Conservation (phyloP, 192 early-diverging fungal species). For the Phycomyces nitens region DNA sequence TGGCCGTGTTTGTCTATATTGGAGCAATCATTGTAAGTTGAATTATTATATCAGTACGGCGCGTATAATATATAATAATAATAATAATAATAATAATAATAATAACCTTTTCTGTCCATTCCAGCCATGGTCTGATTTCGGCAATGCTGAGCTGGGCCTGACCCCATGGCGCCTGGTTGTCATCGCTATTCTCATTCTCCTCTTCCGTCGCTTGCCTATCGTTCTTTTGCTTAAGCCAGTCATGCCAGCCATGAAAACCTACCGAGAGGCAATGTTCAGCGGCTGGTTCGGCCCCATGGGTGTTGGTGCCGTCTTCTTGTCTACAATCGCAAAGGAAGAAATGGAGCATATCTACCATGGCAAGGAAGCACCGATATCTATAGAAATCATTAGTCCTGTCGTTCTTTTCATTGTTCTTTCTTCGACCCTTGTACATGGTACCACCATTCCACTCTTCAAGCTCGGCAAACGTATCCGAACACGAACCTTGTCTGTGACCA, state of each 20-base stretch:
- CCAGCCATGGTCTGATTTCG: conserved; percentile 63
- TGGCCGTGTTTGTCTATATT: conserved; percentile 89
- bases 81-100: not conserved
- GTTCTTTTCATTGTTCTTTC: conserved; percentile 72
- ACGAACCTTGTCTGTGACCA: conserved; percentile 34
- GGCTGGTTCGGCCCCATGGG: conserved; percentile 91
- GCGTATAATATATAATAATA: no score
- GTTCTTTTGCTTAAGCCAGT: conserved; percentile 56
- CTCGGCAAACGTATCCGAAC: conserved; percentile 49
- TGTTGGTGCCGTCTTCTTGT: conserved; percentile 50
- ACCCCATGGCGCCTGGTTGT: conserved; percentile 67
- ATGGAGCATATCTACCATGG: conserved; percentile 22
- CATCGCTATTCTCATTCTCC: conserved; percentile 57
- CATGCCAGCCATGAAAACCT: conserved; percentile 69
- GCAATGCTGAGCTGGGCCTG: conserved; percentile 46
- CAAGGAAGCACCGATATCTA: conserved; percentile 6
- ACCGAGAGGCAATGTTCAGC: conserved; percentile 74
- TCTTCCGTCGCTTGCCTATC: conserved; percentile 72
- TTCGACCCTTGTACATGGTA: conserved; percentile 81
- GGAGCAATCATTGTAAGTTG: conserved; percentile 60
- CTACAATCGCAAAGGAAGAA: conserved; percentile 42
- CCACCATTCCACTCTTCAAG: conserved; percentile 75
- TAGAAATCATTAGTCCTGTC: conserved; percentile 47
- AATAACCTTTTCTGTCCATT: not conserved
- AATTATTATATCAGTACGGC: no score